These are phyloP conservation scores for Xylaria arbuscula DNA, from an alignment of 2,329 filamentous ascomycete genomes.

Conservation along the genomic window DNA sequence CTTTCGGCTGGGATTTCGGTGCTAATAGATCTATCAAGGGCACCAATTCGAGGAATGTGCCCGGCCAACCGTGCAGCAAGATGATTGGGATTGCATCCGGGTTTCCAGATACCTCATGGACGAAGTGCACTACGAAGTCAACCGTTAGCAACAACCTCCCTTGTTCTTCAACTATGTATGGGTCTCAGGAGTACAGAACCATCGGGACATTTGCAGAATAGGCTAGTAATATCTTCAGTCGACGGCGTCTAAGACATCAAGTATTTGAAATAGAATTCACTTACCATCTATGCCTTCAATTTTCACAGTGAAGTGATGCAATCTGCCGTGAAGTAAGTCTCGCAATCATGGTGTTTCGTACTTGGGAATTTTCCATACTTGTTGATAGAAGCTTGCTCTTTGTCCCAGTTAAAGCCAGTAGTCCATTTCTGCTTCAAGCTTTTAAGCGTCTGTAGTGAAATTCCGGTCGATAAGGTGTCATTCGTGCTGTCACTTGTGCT, in stretches of 20 bases:
- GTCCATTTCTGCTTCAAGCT: constrained; percentile 14
- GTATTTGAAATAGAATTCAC: background rate
- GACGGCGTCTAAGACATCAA: background rate
- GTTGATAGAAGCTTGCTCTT: constrained; percentile 27
- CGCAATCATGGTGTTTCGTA: too few species aligned
- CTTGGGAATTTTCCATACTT: constrained; percentile 1
- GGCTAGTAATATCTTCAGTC: background rate
- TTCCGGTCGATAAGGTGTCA: constrained; percentile 18
- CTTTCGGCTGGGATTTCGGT: constrained; percentile 1
- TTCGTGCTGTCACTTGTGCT: constrained; percentile 3
- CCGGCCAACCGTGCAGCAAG: constrained; percentile 28
- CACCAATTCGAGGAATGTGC: constrained; percentile 24
- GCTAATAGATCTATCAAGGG: constrained; percentile 23
- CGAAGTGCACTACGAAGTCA: constrained; percentile 21
- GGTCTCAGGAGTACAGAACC: background rate
- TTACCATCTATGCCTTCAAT: constrained; percentile 27
- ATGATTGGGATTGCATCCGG: constrained; percentile 25
- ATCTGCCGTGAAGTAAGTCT: constrained; percentile 5
- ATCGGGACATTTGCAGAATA: background rate
- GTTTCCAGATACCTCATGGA: constrained; percentile 19
- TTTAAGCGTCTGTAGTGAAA: constrained; percentile 24
- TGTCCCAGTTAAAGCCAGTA: constrained; percentile 19
- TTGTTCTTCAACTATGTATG: background rate
- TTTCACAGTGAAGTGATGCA: constrained; percentile 22
- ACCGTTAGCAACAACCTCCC: background rate